phyloP scores from a whole-genome alignment of 208 protist species.

The Wallacemonas sp. region DNA sequence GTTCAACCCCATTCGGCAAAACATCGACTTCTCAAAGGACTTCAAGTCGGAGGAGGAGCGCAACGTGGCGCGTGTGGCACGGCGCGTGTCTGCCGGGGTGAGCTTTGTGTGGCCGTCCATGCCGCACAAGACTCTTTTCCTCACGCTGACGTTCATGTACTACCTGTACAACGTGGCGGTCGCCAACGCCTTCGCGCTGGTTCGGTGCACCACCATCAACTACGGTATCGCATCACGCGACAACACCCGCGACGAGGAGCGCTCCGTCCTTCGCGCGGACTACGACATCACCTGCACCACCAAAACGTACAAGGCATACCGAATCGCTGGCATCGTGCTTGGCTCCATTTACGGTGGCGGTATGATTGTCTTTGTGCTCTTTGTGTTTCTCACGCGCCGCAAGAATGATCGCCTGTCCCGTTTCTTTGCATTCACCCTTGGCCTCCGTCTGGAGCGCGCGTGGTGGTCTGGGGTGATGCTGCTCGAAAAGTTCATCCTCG shows the following conservation, averaged over 20 bases:
- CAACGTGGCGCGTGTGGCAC: conserved; percentile 5
- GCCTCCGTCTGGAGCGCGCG: background rate
- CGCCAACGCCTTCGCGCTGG: conserved; percentile 33
- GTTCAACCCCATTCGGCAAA: conserved; percentile 25
- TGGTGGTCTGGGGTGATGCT: conserved; percentile 9
- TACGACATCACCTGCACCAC: conserved; percentile 24
- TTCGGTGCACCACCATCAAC: conserved; percentile 29
- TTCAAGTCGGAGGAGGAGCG: conserved; percentile 12
- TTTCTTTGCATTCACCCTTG: background rate
- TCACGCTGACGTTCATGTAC: conserved; percentile 23
- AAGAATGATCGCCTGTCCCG: conserved; percentile 7
- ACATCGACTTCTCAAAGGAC: conserved; percentile 15
- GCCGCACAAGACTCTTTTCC: conserved; percentile 24
- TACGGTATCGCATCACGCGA: conserved; percentile 10
- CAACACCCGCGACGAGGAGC: background rate
- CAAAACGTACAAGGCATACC: conserved; percentile 22
- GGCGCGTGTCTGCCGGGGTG: conserved; percentile 3
- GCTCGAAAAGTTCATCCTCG: conserved; percentile 1
- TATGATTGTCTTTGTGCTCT: background rate
- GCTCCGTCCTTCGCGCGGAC: conserved; percentile 18
- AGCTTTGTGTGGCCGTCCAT: conserved; percentile 34
- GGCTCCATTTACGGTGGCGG: conserved; percentile 24
- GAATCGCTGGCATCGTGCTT: conserved; percentile 25
- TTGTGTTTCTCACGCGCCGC: conserved; percentile 5
- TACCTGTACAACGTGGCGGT: conserved; percentile 33